phyloP scores from a whole-genome alignment of 2,329 filamentous ascomycete species.

The Eurotiales sp. region DNA sequence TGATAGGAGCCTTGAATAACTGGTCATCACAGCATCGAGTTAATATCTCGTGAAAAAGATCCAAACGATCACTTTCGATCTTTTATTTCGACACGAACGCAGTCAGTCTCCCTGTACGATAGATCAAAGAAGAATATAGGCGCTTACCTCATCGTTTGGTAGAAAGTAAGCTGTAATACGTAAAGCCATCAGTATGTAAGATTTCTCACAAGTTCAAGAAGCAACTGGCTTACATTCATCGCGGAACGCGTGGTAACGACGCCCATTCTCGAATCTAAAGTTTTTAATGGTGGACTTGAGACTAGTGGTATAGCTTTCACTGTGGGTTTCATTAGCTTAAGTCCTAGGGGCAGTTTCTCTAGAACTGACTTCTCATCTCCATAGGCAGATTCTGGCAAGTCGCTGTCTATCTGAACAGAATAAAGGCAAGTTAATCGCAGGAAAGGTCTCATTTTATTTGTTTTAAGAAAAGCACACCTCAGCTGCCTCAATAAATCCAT shows the following conservation, averaged over 20 bases:
- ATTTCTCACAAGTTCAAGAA: background rate
- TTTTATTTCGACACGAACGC: constrained; percentile 9
- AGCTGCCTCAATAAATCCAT: constrained; percentile 10
- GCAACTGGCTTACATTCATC: constrained; percentile 31
- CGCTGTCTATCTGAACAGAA: constrained; percentile 2
- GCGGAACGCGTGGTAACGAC: constrained; percentile 20
- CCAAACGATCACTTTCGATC: constrained; percentile 19
- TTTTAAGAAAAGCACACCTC: background rate
- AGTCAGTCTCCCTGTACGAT: background rate
- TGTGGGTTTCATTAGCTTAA: background rate
- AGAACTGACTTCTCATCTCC: constrained; percentile 8
- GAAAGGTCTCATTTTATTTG: background rate
- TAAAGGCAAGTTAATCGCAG: no score
- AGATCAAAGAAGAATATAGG: background rate
- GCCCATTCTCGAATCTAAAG: constrained; percentile 20
- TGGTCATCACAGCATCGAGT: constrained; percentile 46
- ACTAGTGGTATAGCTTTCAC: constrained; percentile 32
- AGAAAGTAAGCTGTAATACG: constrained; percentile 8
- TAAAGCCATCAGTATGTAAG: constrained; percentile 1
- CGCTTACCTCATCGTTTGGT: constrained; percentile 8
- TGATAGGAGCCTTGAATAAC: constrained; percentile 45
- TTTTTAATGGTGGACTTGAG: constrained; percentile 16
- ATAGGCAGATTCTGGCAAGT: constrained; percentile 12
- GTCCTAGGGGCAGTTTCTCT: background rate
- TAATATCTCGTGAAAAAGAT: constrained; percentile 36